These are phyloP conservation scores for Vaccinium darrowii DNA, from an alignment of 148 eudicot species.

Conservation along the genomic window DNA sequence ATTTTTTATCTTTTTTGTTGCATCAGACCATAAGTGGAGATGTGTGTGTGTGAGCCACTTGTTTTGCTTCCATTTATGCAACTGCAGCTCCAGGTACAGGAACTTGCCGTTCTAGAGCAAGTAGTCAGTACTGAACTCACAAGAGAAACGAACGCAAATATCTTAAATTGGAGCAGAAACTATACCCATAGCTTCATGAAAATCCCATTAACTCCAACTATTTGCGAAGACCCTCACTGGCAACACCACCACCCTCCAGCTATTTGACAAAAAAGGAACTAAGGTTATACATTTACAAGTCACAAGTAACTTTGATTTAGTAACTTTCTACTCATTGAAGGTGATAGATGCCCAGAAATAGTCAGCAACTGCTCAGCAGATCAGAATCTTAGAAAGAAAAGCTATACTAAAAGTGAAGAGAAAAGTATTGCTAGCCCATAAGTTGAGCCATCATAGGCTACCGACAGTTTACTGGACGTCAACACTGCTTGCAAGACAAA, in stretches of 20 bases:
- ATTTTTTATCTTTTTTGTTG: not conserved
- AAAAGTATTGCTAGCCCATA: not conserved
- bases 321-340: not conserved
- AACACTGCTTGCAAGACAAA: not conserved
- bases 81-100: not conserved
- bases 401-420: not conserved
- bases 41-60: not conserved
- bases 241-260: constrained; percentile 97
- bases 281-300: not conserved
- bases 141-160: not conserved
- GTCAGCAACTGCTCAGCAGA: not conserved
- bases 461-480: not conserved
- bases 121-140: not conserved
- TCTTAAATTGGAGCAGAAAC: not conserved
- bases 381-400: not conserved
- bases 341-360: not conserved
- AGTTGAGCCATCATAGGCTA: not conserved
- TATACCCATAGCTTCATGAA: constrained; percentile 74
- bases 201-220: constrained; percentile 94
- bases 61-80: constrained; percentile 3
- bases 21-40: not conserved
- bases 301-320: not conserved
- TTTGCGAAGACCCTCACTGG: constrained; percentile 93
- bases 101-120: not conserved
- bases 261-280: constrained; percentile 24